Evolutionary conservation across 1,284 basidiomycete species (phyloP).

Genomic region (Cutaneotrichosporon spelunceum): DNA sequence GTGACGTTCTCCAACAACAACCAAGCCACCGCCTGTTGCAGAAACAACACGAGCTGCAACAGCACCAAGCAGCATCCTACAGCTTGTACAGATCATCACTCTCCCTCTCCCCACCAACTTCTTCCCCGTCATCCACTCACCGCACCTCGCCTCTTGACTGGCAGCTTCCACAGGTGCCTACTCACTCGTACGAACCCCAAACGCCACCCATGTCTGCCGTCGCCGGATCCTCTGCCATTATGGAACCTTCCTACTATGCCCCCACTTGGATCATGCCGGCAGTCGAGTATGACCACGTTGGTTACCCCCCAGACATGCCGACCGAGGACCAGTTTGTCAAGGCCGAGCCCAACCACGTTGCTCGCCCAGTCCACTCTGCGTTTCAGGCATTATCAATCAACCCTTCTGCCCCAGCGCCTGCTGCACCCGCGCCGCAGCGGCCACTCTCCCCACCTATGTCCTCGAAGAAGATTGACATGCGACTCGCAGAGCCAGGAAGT

Average conservation of each 20-base stretch:
- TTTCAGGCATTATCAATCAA: slow-evolving; percentile 21
- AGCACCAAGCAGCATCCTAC: slow-evolving; percentile 4
- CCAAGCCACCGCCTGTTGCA: neutral
- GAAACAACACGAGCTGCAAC: slow-evolving; percentile 6
- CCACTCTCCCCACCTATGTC: slow-evolving; percentile 17
- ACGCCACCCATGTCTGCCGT: slow-evolving; percentile 19
- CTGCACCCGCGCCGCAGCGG: neutral
- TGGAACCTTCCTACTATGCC: slow-evolving; percentile 16
- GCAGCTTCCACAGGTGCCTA: slow-evolving; percentile 5
- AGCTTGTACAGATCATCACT: slow-evolving; percentile 16
- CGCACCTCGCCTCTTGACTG: slow-evolving; percentile 25
- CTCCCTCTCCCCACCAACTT: slow-evolving; percentile 21
- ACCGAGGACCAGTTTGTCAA: slow-evolving; percentile 21
- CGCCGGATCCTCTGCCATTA: slow-evolving; percentile 6
- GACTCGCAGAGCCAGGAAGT: slow-evolving; percentile 39
- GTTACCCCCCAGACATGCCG: neutral
- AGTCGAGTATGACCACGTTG: slow-evolving; percentile 14
- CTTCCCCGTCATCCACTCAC: slow-evolving; percentile 18
- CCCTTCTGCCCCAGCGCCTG: neutral
- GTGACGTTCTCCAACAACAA: neutral
- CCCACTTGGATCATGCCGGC: slow-evolving; percentile 7
- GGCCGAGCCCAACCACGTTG: slow-evolving; percentile 14
- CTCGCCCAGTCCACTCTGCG: slow-evolving; percentile 17
- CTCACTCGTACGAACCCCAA: slow-evolving; percentile 18
- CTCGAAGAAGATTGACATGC: slow-evolving; percentile 38